A percentile compares a stretch with the other conserved stretches of the same genome.
Evolutionary conservation across 1,284 basidiomycete species (phyloP).

Genomic region (Ceraceosorus guamensis): DNA sequence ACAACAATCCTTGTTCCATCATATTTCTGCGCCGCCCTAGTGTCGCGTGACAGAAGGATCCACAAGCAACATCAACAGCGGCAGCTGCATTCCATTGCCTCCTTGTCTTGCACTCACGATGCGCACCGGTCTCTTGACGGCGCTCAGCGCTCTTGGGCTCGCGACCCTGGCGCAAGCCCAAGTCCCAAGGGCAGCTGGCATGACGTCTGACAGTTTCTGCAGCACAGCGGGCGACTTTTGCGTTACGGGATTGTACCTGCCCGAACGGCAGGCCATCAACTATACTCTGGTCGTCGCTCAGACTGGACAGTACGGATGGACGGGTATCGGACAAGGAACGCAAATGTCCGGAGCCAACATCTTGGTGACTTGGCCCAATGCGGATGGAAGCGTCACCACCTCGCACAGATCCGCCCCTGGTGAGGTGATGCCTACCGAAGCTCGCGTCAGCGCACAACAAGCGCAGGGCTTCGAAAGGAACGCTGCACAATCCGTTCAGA

Average conservation of each 20-base stretch:
- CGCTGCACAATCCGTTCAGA: constrained; percentile 24
- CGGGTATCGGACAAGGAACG: not conserved
- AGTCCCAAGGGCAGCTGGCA: not conserved
- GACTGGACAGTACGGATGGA: constrained; percentile 4
- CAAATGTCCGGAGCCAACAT: constrained; percentile 4
- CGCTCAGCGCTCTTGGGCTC: too few relatives aligned
- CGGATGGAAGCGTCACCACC: not conserved
- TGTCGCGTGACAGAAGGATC: too few relatives aligned
- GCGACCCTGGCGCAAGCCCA: not conserved
- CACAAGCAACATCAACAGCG: too few relatives aligned
- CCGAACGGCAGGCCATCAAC: constrained; percentile 18
- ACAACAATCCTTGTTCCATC: too few relatives aligned
- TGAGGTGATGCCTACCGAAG: not conserved
- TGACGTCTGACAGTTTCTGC: not conserved
- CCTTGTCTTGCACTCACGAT: too few relatives aligned
- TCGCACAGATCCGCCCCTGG: constrained; percentile 4
- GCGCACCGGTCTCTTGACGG: too few relatives aligned
- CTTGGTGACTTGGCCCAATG: constrained; percentile 5
- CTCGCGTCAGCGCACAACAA: not conserved
- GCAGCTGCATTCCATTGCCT: too few relatives aligned
- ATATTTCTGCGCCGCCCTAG: too few relatives aligned
- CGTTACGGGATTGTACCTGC: constrained; percentile 22
- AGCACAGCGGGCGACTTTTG: constrained; percentile 8
- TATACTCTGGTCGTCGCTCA: constrained; percentile 22
- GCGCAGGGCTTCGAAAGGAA: not conserved